Conservation (phyloP, 208 protist genomes). For the Novymonas esmeraldas region DNA sequence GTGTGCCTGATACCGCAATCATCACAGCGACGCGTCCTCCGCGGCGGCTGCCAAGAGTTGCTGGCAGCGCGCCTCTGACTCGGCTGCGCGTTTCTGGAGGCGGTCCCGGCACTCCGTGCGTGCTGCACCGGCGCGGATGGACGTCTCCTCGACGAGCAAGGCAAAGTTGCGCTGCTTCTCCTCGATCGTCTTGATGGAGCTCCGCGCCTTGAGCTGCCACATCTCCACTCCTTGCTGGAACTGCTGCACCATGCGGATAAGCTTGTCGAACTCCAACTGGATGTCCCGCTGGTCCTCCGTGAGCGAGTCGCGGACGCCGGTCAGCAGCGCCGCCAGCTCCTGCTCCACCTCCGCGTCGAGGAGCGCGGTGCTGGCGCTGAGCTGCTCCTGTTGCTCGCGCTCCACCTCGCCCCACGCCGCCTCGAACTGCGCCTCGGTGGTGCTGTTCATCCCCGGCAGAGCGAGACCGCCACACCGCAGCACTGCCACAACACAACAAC, state of each 20-base stretch:
- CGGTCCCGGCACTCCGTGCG: constrained; percentile 53
- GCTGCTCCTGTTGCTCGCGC: constrained; percentile 35
- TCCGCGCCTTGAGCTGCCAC: constrained; percentile 80
- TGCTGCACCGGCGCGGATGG: constrained; percentile 41
- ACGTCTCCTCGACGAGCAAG: constrained; percentile 63
- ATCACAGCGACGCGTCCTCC: constrained; percentile 16
- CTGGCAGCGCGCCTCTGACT: constrained; percentile 41
- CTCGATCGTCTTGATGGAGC: constrained; percentile 68
- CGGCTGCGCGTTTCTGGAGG: constrained; percentile 52
- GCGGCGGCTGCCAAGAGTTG: constrained; percentile 29
- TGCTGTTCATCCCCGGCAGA: constrained; percentile 19
- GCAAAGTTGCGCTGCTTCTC: constrained; percentile 77
- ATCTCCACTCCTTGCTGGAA: constrained; percentile 75
- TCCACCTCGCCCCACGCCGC: constrained; percentile 59
- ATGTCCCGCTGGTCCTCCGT: constrained; percentile 61
- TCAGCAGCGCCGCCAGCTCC: constrained; percentile 50
- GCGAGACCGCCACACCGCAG: neutral
- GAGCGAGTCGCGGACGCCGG: constrained; percentile 38
- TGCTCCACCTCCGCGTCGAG: constrained; percentile 48
- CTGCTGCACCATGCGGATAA: constrained; percentile 67
- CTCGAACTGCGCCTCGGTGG: constrained; percentile 38
- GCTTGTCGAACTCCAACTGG: constrained; percentile 59
- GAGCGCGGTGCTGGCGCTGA: constrained; percentile 24
- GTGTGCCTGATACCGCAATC: too few species aligned
- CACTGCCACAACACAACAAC: too few species aligned